phyloP scores from a whole-genome alignment of 176 grass and related monocot genomes.

The Ananas comosus region DNA sequence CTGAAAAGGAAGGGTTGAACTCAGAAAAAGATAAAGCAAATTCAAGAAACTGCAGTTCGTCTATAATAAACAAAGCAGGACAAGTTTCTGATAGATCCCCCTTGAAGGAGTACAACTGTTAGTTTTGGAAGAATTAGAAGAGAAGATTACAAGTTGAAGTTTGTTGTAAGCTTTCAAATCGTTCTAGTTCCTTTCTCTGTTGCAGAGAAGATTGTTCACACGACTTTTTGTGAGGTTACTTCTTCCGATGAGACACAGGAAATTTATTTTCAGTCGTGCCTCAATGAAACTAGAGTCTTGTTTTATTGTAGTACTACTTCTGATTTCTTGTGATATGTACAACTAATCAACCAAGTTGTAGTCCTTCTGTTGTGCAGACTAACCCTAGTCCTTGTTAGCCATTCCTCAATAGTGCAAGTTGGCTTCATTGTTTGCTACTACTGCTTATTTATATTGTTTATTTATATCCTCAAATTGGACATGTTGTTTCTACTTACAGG shows the following conservation, averaged over 20 bases:
- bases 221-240: background rate
- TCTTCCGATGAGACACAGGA: background rate
- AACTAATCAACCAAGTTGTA: no score
- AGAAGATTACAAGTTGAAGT: conserved; percentile 23
- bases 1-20: conserved; percentile 8
- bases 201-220: background rate
- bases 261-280: background rate
- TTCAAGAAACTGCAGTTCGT: conserved; percentile 2
- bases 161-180: conserved; percentile 18
- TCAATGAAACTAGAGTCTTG: no score
- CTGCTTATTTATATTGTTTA: no score
- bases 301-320: no score
- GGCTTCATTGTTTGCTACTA: no score
- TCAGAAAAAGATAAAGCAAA: conserved; percentile 26
- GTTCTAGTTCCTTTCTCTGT: background rate
- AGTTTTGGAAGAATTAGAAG: conserved; percentile 17
- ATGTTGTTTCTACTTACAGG: no score
- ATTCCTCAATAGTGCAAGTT: no score
- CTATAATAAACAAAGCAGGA: conserved; percentile 35
- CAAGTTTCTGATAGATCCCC: conserved; percentile 36
- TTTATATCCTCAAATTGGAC: no score
- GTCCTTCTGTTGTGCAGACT: no score
- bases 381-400: no score
- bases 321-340: no score
- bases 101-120: conserved; percentile 59